Evolutionary conservation across 1,139 yeast genomes (phyloP), one percentile per base, ranked within the genome.

Genomic region (Zhuliangozyma parablackwelliae): DNA sequence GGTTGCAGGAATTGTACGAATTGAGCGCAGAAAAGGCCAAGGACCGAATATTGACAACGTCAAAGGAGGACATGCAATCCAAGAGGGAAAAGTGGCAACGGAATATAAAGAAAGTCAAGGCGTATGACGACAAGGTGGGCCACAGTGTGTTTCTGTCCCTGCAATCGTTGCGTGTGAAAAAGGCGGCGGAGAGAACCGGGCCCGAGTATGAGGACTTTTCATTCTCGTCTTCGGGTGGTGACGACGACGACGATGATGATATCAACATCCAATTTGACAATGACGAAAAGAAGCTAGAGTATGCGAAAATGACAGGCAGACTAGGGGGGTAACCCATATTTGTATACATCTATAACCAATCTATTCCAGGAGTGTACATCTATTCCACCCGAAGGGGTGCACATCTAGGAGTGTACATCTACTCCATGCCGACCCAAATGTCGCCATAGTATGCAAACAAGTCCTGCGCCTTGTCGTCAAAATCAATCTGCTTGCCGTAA

Each of bases 391-490:
- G n/a, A n/a, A n/a, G n/a, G 23, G 23, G 7, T 6, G 7, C 23
- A 21, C 23, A 21, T 6, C 7, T 21, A 21, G 23, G 23, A 21
- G 23, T 6, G 23, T 21, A 21, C 7, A 21, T 29, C 30, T 40
- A 42, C 28, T 42, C 46, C 20, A 40, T n/a, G 6, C 65, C 66
- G 5, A 61, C 60, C 69, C 69, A 63, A 21, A 63, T 45, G 39
- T 63, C 68, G 16, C 67, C 68, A 35, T 56, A 60, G 41, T 60
- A 63, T 21, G 43, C 30, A 39, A 58, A 59, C 29, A 62, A 48
- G 12, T 54, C 54, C 16, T 46, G 44, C 5, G 56, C 50, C 10
- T 48, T 43, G 16, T 48, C 35, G 29, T 52, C 59, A 46, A 57
- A 63, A 13, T 55, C 54, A 30, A 63, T 49, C 23, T 56, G 40